Evolutionary conservation across 169 alveolate species (phyloP), one percentile per base, ranked within the genome.

Genomic region (Cryptosporidium ryanae): DNA sequence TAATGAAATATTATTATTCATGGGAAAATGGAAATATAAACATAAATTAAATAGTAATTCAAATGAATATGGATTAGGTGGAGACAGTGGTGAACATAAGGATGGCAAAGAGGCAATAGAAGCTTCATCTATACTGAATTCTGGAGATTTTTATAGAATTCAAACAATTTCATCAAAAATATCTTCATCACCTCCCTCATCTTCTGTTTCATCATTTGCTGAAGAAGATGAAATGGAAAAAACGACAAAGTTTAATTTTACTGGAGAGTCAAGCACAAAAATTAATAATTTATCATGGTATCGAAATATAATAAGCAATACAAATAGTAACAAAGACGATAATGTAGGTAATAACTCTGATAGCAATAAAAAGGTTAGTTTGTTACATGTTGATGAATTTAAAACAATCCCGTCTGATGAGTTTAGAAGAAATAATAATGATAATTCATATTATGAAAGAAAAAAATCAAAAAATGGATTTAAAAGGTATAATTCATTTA

Each of bases 11-110:
- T 34, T 76, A 23, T 23, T 76, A 4, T 76, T 76, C 8, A 76
- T 76, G 87, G 87, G 87, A 25, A 76, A 76, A 13, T 76, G 87
- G 87, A 76, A 76, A 34, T 55, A 55, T 32, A 71, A 57, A 25
- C 66, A 55, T 8, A 76, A 27, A n/a, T 32, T 27, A 23, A 38
- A 38, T 38, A 38, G 8, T 1, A 38, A 38, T 10, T 38, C 46
- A 38, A 76, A 25, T n/a, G 38, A 8, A 12, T 1, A 32, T 21
- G 64, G 50, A 76, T 63, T 44, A 25, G 7, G 38, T 38, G 57
- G 21, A 6, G 10, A 18, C 13, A 13, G 1, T 18, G 27, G 13
- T 31, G 87, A 76, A 23, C 32, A 65, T 55, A 76, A n/a, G 25
- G 65, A 76, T 46, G 68, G 31, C 15, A 2, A 12, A 2, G 71